Conservation (phyloP, 78 protist genomes). For the Goniomonas avonlea region DNA sequence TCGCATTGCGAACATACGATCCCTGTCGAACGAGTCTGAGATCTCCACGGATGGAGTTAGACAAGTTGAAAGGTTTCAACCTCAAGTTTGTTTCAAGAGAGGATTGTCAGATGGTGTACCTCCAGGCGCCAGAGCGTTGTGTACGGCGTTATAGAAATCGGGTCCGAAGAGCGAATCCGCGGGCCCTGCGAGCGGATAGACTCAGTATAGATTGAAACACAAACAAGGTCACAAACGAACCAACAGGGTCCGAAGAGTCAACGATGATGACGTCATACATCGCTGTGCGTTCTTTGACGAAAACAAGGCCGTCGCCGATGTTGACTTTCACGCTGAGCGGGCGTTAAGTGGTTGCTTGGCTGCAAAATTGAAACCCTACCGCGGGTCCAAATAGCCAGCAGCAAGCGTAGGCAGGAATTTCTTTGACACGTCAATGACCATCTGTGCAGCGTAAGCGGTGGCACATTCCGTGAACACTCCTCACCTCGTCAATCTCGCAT, state of each 20-base stretch:
- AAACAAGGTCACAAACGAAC: not conserved
- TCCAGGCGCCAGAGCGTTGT: constrained; percentile 46
- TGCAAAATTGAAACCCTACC: not conserved
- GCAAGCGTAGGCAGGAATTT: not conserved
- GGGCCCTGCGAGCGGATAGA: constrained; percentile 71
- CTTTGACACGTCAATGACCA: constrained; percentile 14
- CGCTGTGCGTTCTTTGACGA: constrained; percentile 45
- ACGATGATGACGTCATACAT: constrained; percentile 88
- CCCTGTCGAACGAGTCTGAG: constrained; percentile 61
- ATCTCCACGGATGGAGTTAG: not conserved
- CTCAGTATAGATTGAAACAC: not conserved
- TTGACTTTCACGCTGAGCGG: not conserved
- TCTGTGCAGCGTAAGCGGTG: too few relatives aligned
- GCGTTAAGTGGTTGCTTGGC: not conserved
- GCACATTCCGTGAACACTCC: too few relatives aligned
- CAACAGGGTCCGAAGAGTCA: constrained; percentile 89
- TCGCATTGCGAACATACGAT: constrained; percentile 84
- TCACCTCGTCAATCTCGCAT: constrained; percentile 22
- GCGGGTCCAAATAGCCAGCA: not conserved
- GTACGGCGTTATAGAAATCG: constrained; percentile 54
- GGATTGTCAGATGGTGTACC: not conserved
- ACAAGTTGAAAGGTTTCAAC: too few relatives aligned
- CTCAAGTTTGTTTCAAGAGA: not conserved
- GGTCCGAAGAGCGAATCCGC: constrained; percentile 71
- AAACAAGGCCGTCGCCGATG: constrained; percentile 83